A percentile compares a stretch with the other conserved stretches of the same genome.
Conservation (phyloP, 176 grass and related monocot genomes). For the Avena atlantica region DNA sequence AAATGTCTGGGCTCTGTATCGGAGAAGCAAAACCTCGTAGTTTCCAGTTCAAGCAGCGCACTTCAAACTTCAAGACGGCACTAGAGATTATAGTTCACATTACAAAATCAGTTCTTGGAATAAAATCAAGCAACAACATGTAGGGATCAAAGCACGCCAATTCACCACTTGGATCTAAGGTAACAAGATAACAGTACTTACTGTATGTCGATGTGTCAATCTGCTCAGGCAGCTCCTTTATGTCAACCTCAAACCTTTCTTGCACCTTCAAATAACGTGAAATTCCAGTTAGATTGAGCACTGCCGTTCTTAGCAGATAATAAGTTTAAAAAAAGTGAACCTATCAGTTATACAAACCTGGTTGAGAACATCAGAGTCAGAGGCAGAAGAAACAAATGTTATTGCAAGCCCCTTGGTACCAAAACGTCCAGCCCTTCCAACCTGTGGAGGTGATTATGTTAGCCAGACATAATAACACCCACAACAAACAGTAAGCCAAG, state of each 20-base stretch:
- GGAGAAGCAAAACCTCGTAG: slow-evolving; percentile 1
- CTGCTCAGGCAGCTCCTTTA: slow-evolving; percentile 93
- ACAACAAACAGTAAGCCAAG: background rate
- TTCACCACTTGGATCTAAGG: background rate
- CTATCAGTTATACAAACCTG: slow-evolving; percentile 50
- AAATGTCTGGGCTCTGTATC: background rate
- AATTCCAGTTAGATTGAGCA: slow-evolving; percentile 23
- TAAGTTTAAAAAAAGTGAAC: background rate
- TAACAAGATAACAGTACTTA: slow-evolving; percentile 48
- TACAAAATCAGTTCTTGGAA: slow-evolving; percentile 16
- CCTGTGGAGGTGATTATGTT: slow-evolving; percentile 44
- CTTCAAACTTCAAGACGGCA: slow-evolving; percentile 43
- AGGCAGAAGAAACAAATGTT: slow-evolving; percentile 95
- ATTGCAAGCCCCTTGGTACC: slow-evolving; percentile 99
- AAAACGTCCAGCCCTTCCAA: slow-evolving; percentile 90
- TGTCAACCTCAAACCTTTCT: slow-evolving; percentile 99
- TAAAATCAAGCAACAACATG: background rate
- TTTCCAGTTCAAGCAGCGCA: slow-evolving; percentile 3
- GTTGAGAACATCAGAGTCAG: slow-evolving; percentile 95
- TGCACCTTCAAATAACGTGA: slow-evolving; percentile 60
- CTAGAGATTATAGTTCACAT: slow-evolving; percentile 28
- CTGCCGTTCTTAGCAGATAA: background rate
- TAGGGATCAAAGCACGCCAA: background rate
- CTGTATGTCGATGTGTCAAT: slow-evolving; percentile 97
- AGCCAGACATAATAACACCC: background rate